Percentiles rank a stretch among this genome's conserved stretches.
phyloP scores from a whole-genome alignment of 495 filamentous ascomycete species.

The Xylaria longipes region DNA sequence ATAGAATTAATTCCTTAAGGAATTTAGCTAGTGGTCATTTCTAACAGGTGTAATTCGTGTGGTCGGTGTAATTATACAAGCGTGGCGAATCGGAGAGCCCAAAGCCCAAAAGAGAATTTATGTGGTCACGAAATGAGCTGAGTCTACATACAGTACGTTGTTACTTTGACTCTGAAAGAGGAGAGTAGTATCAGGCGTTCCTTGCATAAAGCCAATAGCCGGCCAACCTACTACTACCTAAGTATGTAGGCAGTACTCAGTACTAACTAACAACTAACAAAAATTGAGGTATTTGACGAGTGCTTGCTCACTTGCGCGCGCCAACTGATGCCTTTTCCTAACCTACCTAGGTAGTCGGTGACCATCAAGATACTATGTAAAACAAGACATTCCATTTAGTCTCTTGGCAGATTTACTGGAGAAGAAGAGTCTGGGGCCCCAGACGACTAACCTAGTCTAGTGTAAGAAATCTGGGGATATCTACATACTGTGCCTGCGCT shows the following conservation, averaged over 20 bases:
- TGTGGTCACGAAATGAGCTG: neutral
- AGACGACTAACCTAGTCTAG: neutral
- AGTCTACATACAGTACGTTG: neutral
- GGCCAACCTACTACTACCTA: neutral
- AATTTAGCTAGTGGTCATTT: neutral
- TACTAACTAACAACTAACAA: neutral
- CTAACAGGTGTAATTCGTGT: neutral
- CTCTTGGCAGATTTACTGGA: conserved; percentile 7
- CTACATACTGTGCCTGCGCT: neutral
- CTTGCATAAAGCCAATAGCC: conserved; percentile 1
- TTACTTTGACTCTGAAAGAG: neutral
- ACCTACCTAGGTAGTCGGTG: neutral
- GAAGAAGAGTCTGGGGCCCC: conserved; percentile 11
- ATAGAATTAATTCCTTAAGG: neutral
- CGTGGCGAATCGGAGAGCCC: neutral
- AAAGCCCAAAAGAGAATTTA: neutral
- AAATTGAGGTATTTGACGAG: neutral
- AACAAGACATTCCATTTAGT: neutral
- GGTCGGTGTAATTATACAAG: neutral
- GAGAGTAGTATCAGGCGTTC: conserved; percentile 15
- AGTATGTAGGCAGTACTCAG: neutral
- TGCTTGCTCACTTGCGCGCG: neutral
- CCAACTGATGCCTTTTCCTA: neutral
- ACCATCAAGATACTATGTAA: conserved; percentile 2
- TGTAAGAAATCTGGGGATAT: neutral